These are phyloP conservation scores for Helianthus annuus DNA, from an alignment of 129 eudicot genomes.

Conservation along the genomic window HanXRQr2.0-SUNRISE NC_035438.2:114084669-114085168, in stretches of 20 bases:
- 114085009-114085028: constrained; percentile 83
- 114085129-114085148: constrained; percentile 49
- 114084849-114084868: constrained; percentile 70
- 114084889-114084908: constrained; percentile 85
- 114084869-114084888: constrained; percentile 79
- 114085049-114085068: constrained; percentile 61
- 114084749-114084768: constrained; percentile 1
- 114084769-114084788: constrained; percentile 74
- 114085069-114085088: constrained; percentile 73
- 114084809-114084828: constrained; percentile 79
- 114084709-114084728: too few species aligned
- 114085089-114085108: constrained; percentile 59
- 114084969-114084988: constrained; percentile 3
- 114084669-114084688: too few species aligned
- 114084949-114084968: background rate
- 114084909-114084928: constrained; percentile 34
- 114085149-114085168: constrained; percentile 53
- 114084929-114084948: constrained; percentile 1
- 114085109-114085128: constrained; percentile 31
- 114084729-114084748: too few species aligned
- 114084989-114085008: constrained; percentile 74
- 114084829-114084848: constrained; percentile 36
- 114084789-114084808: constrained; percentile 86
- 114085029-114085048: constrained; percentile 73
- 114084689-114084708: too few species aligned